phyloP scores from a whole-genome alignment of 1,139 yeast genomes.

The Yamadazyma songkhlaensis region DNA sequence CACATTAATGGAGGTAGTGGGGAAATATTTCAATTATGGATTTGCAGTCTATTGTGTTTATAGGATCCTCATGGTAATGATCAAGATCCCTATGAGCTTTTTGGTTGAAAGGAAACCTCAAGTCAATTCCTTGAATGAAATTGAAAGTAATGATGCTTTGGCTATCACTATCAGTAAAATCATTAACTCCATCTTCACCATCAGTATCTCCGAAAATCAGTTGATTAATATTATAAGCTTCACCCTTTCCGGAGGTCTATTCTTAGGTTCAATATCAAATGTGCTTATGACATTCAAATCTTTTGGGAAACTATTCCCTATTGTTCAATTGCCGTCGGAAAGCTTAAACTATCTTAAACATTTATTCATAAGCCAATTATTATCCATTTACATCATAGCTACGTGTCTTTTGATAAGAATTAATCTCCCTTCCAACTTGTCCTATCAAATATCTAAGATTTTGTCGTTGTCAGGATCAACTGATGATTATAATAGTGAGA shows the following conservation, averaged over 20 bases:
- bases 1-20: conserved; percentile 1
- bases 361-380: conserved; percentile 62
- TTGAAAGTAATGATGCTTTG: conserved; percentile 48
- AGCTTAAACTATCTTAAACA: conserved; percentile 38
- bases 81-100: conserved; percentile 35
- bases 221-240: conserved; percentile 65
- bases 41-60: conserved; percentile 67
- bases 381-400: conserved; percentile 78
- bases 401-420: conserved; percentile 77
- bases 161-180: conserved; percentile 64
- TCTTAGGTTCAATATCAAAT: conserved; percentile 65
- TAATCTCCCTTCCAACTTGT: conserved; percentile 63
- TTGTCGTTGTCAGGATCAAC: conserved; percentile 37
- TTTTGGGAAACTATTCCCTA: conserved; percentile 27
- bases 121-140: conserved; percentile 10
- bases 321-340: conserved; percentile 15
- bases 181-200: conserved; percentile 20
- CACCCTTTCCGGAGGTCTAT: conserved; percentile 61
- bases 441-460: conserved; percentile 47
- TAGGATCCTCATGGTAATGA: conserved; percentile 48
- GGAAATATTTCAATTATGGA: conserved; percentile 18
- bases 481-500: conserved; percentile 35
- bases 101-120: conserved; percentile 1
- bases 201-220: conserved; percentile 42
- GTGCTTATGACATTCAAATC: conserved; percentile 53